Evolutionary conservation across 2,329 filamentous ascomycete genomes (phyloP).

Genomic region (Blastomyces gilchristii): DNA sequence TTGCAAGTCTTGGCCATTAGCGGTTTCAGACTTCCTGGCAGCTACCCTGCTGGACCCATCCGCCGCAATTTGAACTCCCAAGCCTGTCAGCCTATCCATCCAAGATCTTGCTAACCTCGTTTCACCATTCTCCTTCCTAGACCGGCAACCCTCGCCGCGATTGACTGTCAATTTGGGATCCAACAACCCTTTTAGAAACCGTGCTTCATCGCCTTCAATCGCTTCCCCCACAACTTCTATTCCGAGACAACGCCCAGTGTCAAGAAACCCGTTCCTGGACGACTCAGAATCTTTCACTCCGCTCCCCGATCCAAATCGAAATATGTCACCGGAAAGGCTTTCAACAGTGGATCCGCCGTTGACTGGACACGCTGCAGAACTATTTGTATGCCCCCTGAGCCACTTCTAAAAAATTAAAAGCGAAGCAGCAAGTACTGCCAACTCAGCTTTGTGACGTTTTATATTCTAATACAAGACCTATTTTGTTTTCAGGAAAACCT

Average conservation of each 20-base stretch:
- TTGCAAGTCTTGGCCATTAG: neutral
- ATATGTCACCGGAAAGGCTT: constrained; percentile 24
- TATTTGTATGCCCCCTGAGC: constrained; percentile 45
- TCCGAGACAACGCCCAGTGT: constrained; percentile 37
- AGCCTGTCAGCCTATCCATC: neutral
- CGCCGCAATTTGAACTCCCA: neutral
- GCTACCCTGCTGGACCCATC: constrained; percentile 1
- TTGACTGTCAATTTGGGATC: constrained; percentile 31
- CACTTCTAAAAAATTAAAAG: neutral
- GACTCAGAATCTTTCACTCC: constrained; percentile 29
- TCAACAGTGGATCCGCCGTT: constrained; percentile 26
- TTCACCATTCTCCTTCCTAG: constrained; percentile 15
- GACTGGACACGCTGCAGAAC: constrained; percentile 44
- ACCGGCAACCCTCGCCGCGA: constrained; percentile 27
- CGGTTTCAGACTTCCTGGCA: constrained; percentile 5
- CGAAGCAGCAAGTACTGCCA: neutral
- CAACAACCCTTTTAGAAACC: constrained; percentile 44
- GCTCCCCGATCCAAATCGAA: constrained; percentile 26
- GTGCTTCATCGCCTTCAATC: constrained; percentile 32
- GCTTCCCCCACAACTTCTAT: constrained; percentile 21
- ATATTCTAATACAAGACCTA: constrained; percentile 8
- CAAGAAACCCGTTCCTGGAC: constrained; percentile 55
- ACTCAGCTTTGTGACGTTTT: constrained; percentile 5
- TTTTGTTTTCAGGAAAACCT: constrained; percentile 33
- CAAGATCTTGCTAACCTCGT: constrained; percentile 7